Evolutionary conservation across 2,329 filamentous ascomycete genomes (phyloP), one percentile per base, ranked within the genome.

Genomic region (Fonsecaea pugnacius): DNA sequence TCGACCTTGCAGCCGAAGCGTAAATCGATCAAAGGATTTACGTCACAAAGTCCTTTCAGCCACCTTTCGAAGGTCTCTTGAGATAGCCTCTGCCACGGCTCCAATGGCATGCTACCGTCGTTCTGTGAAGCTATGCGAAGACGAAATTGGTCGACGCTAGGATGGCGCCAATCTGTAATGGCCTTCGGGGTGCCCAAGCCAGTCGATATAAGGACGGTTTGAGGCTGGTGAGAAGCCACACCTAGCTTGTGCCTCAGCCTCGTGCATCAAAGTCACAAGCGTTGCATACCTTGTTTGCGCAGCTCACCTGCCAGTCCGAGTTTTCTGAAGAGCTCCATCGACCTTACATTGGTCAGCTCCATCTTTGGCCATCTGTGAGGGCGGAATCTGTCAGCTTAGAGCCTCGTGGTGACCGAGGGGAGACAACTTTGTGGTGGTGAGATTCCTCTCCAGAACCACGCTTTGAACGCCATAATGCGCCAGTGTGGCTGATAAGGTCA

Each of bases 341-440:
- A 71, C 2, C 76, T 70, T 16, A 55, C 68, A 59, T 78, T 78
- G 1, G 74, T 77, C 7, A 74, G 48, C 53, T 78, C 76, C 76
- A 78, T 77, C 64, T 78, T 79, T 0, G 77, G 76, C 74, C 75
- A 78, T 32, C 32, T 56, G 2, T 24, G 46, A 9, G n/a, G n/a
- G n/a, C n/a, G n/a, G n/a, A n/a, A 38, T 14, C 36, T 1, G 16
- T 38, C 21, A 58, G 66, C n/a, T n/a, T 60, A 77, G 78, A 1
- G 73, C 76, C 8, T 73, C 38, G 53, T 77, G 76, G 75, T 77
- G 1, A 76, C 75, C 74, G 75, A 78, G 12, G 35, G 21, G n/a
- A 21, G 46, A n/a, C 24, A 18, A 50, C 46, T 30, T 21, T 2
- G 72, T 76, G 14, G 72, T 75, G 24, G 67, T 52, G 2, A 63